phyloP scores from a whole-genome alignment of 257 asterid genomes.

The Solanum boliviense region DNA sequence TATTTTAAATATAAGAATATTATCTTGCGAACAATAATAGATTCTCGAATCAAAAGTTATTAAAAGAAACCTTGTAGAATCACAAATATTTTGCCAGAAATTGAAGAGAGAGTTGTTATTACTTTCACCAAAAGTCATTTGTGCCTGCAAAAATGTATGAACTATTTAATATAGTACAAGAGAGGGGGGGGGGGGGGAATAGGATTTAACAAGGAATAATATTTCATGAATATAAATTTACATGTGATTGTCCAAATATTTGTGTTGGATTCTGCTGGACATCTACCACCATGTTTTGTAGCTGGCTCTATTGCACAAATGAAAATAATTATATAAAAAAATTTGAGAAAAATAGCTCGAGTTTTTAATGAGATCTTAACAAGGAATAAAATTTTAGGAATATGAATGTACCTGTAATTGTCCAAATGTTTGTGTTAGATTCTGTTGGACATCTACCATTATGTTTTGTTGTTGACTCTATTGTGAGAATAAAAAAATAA shows the following conservation, averaged over 20 bases:
- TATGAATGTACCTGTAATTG: background rate
- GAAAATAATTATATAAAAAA: too few relatives aligned
- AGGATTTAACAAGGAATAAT: background rate
- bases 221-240: background rate
- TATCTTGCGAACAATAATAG: background rate
- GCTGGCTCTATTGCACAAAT: too few relatives aligned
- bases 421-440: background rate
- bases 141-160: background rate
- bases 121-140: background rate
- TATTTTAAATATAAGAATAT: background rate
- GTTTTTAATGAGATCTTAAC: too few relatives aligned
- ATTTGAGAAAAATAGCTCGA: too few relatives aligned
- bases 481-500: background rate
- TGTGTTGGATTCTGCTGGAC: background rate
- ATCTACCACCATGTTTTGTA: too few relatives aligned
- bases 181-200: too few relatives aligned
- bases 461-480: background rate
- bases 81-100: background rate
- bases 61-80: background rate
- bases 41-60: background rate
- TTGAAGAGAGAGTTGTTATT: background rate
- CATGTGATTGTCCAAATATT: background rate
- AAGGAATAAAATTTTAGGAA: background rate
- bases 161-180: background rate
- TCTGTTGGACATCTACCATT: background rate